Evolutionary conservation across 805 yeast genomes (phyloP).

Genomic region (Ascoidea tarda): DNA sequence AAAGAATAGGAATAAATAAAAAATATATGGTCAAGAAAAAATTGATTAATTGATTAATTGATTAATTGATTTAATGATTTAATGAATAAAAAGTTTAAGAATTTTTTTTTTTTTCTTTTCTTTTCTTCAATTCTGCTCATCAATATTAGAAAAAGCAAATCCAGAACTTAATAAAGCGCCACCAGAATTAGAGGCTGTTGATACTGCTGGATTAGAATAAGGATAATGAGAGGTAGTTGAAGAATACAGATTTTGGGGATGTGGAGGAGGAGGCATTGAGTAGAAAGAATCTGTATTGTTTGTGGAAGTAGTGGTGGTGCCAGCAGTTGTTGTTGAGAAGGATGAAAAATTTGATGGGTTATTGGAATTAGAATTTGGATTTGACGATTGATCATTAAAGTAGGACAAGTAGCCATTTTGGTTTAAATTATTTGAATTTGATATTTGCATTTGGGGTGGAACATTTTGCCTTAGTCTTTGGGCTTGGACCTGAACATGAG

Average conservation of each 20-base stretch:
- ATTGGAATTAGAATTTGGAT: neutral
- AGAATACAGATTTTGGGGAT: neutral
- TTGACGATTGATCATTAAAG: neutral
- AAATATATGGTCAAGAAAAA: too few relatives aligned
- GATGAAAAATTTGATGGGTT: neutral
- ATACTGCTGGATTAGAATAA: neutral
- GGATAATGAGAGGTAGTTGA: neutral
- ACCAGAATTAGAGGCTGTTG: neutral
- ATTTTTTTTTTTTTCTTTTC: too few relatives aligned
- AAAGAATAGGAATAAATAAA: too few relatives aligned
- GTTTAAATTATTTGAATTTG: neutral
- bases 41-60: too few relatives aligned
- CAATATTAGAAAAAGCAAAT: neutral
- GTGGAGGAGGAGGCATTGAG: neutral
- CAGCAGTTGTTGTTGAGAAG: constrained; percentile 11
- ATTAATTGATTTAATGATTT: too few relatives aligned
- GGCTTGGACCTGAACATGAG: too few relatives aligned
- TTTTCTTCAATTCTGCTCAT: neutral
- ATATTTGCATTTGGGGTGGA: too few relatives aligned
- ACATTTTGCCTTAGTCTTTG: too few relatives aligned
- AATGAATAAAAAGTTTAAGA: too few relatives aligned
- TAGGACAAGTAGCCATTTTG: neutral
- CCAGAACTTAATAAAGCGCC: neutral
- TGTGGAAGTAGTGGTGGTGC: neutral
- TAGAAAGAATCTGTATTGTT: neutral